Percentiles rank a stretch among this genome's conserved stretches.
Evolutionary conservation across 108 stramenopile species (phyloP).

Genomic region (Parietichytrium sp.): DNA sequence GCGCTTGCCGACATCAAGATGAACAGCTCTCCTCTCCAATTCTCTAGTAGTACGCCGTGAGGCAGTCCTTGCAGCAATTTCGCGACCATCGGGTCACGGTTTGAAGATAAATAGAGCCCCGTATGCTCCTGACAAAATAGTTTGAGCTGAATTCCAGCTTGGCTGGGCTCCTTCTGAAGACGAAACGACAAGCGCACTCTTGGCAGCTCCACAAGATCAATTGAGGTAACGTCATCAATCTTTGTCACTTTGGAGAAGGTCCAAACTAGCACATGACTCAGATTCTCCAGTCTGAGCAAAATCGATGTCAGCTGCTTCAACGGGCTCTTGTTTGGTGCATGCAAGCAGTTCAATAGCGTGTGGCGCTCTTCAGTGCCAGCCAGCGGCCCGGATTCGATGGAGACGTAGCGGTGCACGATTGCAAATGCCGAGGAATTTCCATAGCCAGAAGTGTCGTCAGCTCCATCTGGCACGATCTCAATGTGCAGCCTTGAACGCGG

Average conservation of each 20-base stretch:
- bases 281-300: constrained; percentile 84
- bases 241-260: constrained; percentile 68
- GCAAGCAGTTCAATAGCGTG: constrained; percentile 82
- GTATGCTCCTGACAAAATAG: constrained; percentile 89
- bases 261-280: constrained; percentile 92
- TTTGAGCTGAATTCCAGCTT: constrained; percentile 71
- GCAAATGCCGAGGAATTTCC: constrained; percentile 6
- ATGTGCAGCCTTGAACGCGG: neutral
- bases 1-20: constrained; percentile 90
- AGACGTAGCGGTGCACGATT: neutral
- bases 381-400: constrained; percentile 12
- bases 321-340: constrained; percentile 76
- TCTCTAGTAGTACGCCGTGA: constrained; percentile 86
- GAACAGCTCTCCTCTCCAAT: constrained; percentile 88
- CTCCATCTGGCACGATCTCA: constrained; percentile 26
- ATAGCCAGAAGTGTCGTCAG: constrained; percentile 24
- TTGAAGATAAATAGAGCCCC: constrained; percentile 86
- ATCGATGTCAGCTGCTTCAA: constrained; percentile 79
- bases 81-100: constrained; percentile 74
- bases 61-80: constrained; percentile 76
- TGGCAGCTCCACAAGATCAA: constrained; percentile 88
- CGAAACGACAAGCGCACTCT: constrained; percentile 88
- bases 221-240: constrained; percentile 68
- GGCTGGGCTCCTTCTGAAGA: constrained; percentile 67
- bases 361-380: constrained; percentile 42